phyloP scores from a whole-genome alignment of 2,329 filamentous ascomycete species.

The Daldinia sp. region DNA sequence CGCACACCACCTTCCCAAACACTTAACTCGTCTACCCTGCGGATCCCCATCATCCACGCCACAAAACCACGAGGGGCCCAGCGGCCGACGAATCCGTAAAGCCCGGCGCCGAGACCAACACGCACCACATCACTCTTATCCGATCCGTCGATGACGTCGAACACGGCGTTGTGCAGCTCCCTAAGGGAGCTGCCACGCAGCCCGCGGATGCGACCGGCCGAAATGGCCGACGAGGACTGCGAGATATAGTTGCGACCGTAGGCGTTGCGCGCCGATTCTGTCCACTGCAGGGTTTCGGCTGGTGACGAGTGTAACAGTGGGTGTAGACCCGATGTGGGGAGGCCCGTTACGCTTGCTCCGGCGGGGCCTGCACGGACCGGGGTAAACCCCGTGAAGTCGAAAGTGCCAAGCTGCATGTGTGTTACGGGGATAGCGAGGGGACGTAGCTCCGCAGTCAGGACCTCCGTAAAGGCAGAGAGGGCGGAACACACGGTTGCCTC shows the following conservation, averaged over 20 bases:
- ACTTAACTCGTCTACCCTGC: conserved; percentile 65
- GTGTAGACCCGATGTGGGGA: conserved; percentile 46
- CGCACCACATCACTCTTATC: conserved; percentile 71
- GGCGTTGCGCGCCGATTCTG: conserved; percentile 64
- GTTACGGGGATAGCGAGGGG: conserved; percentile 80
- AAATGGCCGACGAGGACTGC: conserved; percentile 63
- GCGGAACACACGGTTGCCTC: conserved; percentile 88
- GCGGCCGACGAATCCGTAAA: conserved; percentile 85
- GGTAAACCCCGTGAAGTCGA: conserved; percentile 79
- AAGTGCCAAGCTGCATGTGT: conserved; percentile 89
- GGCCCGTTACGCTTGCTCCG: background rate
- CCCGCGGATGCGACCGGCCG: conserved; percentile 64
- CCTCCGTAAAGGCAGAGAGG: conserved; percentile 84
- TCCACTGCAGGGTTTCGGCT: conserved; percentile 69
- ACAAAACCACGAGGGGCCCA: conserved; percentile 81
- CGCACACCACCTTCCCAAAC: conserved; percentile 57
- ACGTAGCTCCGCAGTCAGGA: conserved; percentile 79
- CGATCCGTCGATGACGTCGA: conserved; percentile 81
- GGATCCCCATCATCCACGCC: conserved; percentile 92
- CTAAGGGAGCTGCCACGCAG: conserved; percentile 75
- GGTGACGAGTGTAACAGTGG: conserved; percentile 44
- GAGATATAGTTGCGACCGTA: conserved; percentile 70
- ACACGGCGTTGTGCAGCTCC: conserved; percentile 85
- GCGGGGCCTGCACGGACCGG: conserved; percentile 49
- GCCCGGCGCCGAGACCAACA: conserved; percentile 82